These are phyloP conservation scores for Podaxis pistillaris DNA, from an alignment of 768 basidiomycete genomes.

Conservation along the genomic window DNA sequence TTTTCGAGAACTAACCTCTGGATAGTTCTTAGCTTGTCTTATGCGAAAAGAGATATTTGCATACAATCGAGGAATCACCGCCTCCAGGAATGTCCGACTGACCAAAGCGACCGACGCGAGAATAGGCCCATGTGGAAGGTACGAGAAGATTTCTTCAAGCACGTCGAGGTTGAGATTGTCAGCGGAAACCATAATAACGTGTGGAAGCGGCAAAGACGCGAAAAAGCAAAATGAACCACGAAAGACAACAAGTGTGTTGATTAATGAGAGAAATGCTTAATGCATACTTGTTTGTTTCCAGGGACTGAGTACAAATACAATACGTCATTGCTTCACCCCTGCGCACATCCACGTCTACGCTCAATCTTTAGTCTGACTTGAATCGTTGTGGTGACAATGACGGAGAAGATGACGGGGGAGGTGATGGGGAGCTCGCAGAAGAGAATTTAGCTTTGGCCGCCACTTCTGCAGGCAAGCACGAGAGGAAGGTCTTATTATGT, in stretches of 20 bases:
- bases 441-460: slow-evolving; percentile 24
- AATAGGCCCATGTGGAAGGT: slow-evolving; percentile 48
- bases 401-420: not conserved
- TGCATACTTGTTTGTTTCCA: slow-evolving; percentile 2
- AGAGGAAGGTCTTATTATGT: slow-evolving; percentile 34
- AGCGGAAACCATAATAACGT: slow-evolving; percentile 52
- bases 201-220: slow-evolving; percentile 17
- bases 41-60: slow-evolving; percentile 51
- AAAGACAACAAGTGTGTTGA: not conserved
- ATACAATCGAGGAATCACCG: slow-evolving; percentile 64
- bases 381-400: not conserved
- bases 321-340: not conserved
- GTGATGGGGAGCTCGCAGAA: slow-evolving; percentile 5
- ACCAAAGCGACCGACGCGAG: slow-evolving; percentile 63
- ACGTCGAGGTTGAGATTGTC: slow-evolving; percentile 74
- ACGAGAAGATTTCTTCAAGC: slow-evolving; percentile 61
- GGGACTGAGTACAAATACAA: slow-evolving; percentile 5
- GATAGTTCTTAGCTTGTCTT: slow-evolving; percentile 58
- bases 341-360: not conserved
- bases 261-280: not conserved
- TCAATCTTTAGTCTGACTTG: not conserved
- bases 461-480: slow-evolving; percentile 31
- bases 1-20: slow-evolving; percentile 34
- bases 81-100: slow-evolving; percentile 62
- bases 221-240: not conserved